phyloP scores from a whole-genome alignment of 2,329 filamentous ascomycete genomes.

The Diatrype stigma region DNA sequence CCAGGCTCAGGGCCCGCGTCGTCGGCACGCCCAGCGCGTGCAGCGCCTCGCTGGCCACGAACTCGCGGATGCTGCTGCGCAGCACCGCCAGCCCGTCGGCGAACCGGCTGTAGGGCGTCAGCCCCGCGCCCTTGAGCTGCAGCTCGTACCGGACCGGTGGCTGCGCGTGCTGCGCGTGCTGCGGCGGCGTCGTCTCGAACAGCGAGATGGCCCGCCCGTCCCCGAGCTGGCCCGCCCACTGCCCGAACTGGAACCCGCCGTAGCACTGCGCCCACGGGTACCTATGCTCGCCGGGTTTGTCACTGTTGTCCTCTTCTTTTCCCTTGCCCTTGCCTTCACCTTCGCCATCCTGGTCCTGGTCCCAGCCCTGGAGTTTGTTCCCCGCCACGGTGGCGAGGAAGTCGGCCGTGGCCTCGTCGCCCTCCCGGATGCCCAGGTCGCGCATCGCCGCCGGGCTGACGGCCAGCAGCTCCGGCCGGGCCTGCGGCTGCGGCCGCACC shows the following conservation, averaged over 20 bases:
- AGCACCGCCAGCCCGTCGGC: conserved; percentile 94
- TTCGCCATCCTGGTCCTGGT: conserved; percentile 59
- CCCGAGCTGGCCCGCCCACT: conserved; percentile 93
- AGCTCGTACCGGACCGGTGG: conserved; percentile 75
- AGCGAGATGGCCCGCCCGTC: conserved; percentile 92
- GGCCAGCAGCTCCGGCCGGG: conserved; percentile 73
- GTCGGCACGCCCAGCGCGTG: conserved; percentile 81
- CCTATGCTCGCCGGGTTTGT: no score
- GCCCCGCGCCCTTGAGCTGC: conserved; percentile 89
- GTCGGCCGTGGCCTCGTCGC: conserved; percentile 65
- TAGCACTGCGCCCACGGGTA: conserved; percentile 99
- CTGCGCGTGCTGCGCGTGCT: no score
- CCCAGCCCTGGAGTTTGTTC: conserved; percentile 77
- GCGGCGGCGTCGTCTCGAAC: conserved; percentile 82
- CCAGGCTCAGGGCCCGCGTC: conserved; percentile 81
- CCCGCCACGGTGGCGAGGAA: conserved; percentile 78
- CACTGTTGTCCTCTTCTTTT: no score
- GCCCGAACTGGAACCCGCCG: conserved; percentile 75
- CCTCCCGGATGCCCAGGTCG: conserved; percentile 71
- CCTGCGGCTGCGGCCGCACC: conserved; percentile 72
- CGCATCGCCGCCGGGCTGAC: conserved; percentile 74
- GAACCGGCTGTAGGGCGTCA: conserved; percentile 93
- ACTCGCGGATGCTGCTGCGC: conserved; percentile 89
- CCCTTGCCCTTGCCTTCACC: no score
- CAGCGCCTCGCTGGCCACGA: conserved; percentile 84